Conservation (phyloP, 345 rosid genomes). For the Chamaenerion angustifolium region DNA sequence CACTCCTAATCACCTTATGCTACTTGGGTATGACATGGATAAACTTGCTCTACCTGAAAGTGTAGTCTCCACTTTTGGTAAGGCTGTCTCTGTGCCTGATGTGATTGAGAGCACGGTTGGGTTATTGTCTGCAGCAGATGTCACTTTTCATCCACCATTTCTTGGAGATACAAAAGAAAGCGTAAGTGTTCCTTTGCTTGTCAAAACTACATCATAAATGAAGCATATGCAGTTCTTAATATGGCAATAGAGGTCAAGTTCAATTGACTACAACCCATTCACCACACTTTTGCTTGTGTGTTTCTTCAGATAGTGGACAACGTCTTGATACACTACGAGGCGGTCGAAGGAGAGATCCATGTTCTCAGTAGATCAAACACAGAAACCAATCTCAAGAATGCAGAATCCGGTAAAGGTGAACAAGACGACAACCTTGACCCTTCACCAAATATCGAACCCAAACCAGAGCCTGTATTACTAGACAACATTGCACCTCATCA, state of each 20-base stretch:
- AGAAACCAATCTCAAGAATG: constrained; percentile 19
- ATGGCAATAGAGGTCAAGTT: too few relatives aligned
- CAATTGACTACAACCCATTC: not conserved
- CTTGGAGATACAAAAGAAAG: constrained; percentile 52
- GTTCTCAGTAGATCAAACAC: constrained; percentile 20
- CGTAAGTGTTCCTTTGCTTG: constrained; percentile 30
- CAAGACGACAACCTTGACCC: constrained; percentile 41
- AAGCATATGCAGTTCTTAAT: too few relatives aligned
- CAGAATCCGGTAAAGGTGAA: constrained; percentile 30
- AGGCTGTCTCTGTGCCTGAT: constrained; percentile 69
- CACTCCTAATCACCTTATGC: constrained; percentile 23
- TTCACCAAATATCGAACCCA: constrained; percentile 19
- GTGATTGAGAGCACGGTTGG: constrained; percentile 89
- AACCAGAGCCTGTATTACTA: constrained; percentile 15
- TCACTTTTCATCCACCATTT: constrained; percentile 50
- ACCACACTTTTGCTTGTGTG: not conserved
- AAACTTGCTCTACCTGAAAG: constrained; percentile 54
- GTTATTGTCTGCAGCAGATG: constrained; percentile 64
- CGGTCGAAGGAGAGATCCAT: constrained; percentile 27
- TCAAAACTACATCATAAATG: too few relatives aligned
- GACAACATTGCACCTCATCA: constrained; percentile 13
- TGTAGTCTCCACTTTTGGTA: constrained; percentile 49
- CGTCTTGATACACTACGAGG: constrained; percentile 37
- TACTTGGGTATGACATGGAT: constrained; percentile 32
- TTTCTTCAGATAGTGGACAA: constrained; percentile 42